Evolutionary conservation across 2,329 filamentous ascomycete genomes (phyloP), one percentile per base, ranked within the genome.

Genomic region (Colletotrichum sidae): DNA sequence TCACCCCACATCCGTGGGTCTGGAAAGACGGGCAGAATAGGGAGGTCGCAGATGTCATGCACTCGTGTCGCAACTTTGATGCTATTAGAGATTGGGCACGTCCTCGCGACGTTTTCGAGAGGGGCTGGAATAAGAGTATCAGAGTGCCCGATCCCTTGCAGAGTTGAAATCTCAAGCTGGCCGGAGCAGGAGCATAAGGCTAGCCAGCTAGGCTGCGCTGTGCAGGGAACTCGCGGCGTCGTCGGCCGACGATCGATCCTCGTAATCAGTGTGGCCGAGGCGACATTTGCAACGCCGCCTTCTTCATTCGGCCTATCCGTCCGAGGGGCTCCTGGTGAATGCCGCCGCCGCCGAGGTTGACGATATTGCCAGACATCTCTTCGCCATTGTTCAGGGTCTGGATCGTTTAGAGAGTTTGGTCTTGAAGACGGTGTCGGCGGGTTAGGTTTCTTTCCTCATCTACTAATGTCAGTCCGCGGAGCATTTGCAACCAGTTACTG

Each of bases 321-420:
- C 38, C 0, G 56, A 65, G 2, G n/a, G 10, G 9, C n/a, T 67
- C 8, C 13, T 65, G 7, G 33, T 35, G 8, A 54, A 33, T 2
- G 45, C 55, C 8, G 54, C 51, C 12, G 65, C 67, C 8, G 52
- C 45, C 8, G 59, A 68, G 11, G 67, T 68, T 4, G 67, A 68
- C 34, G 60, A 65, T 46, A 65, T 67, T 39, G 60, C 59, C 33
- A 54, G 55, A 41, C 59, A 60, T 13, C 10, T 68, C n/a, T 56
- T 65, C 1, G 60, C 54, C 10, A 38, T 57, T 37, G 44, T 61
- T 3, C 67, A 53, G 60, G 67, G 67, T 2, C 41, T 65, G 8
- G 67, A 68, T 13, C 46, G 59, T 34, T 46, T 68, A 4, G 67
- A 68, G 44, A 51, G 42, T 15, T 68, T 60, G 60, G 65, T 47